Base-by-base conservation (phyloP, 164 flowering plant species). In the Nelumbo lutea region DNA sequence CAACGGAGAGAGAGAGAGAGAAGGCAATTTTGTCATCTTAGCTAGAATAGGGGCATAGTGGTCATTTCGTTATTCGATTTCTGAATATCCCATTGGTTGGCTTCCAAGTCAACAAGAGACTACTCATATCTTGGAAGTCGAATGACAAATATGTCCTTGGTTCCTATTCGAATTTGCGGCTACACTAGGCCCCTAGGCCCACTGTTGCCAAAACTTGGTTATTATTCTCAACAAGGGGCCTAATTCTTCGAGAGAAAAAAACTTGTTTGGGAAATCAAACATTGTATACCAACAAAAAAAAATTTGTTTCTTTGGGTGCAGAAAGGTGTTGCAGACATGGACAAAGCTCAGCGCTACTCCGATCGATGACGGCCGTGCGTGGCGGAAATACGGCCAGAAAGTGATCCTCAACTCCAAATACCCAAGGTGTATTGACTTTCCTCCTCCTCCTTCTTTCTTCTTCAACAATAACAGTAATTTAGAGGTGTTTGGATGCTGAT, bases 341-440 rank as follows among this genome's bases (percentile, higher is more conserved):
- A 58, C 65, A 0, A 71, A 9, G n/a, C 38, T 60, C 4, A 60
- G 73, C 10, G 6, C 68, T 0, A 52, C 66, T 0, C 81, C 72
- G 1, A 11, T 65, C 3, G 83, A 77, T 1, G 95, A 89, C 46
- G 87, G 84, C 13, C 68, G 75, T 63, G 79, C 78, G 7, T 89
- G 95, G 95, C 75, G 95, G 61, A 89, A 89, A 62, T 89, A 89
- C 69, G 95, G 95, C 2, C 95, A 87, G 53, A 89, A 89, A 72
- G 81, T 61, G 38, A 89, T 89, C 71, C 83, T 82, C 10, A 79
- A 84, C 60, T 42, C 91, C 48, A 77, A 77, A 66, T 66, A 45
- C 59, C 91, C 91, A 53, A 87, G 91, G 94, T 88, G 6, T 46
- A 39, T 2, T 8, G 4, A 7, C 14, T 55, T 65, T 11, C 0